Percentiles rank a stretch among this genome's conserved stretches.
Evolutionary conservation across 345 rosid genomes (phyloP).

Genomic region (Lepidium didymum): DNA sequence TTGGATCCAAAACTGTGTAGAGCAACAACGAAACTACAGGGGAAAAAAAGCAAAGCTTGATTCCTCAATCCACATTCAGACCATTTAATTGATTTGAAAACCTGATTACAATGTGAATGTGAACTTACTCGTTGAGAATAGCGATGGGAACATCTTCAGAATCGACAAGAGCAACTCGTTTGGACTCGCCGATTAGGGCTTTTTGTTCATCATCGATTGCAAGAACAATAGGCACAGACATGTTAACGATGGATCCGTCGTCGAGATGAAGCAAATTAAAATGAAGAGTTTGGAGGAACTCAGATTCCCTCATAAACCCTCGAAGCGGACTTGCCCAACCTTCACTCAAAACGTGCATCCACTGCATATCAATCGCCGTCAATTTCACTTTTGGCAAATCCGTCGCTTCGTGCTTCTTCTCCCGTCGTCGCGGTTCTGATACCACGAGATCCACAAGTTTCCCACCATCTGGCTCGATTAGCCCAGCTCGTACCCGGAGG

Average conservation of each 20-base stretch:
- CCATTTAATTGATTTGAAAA: not conserved
- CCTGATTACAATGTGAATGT: not conserved
- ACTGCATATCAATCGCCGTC: constrained; percentile 56
- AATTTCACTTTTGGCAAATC: constrained; percentile 53
- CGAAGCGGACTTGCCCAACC: constrained; percentile 95
- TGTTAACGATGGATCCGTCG: constrained; percentile 80
- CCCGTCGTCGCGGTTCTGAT: constrained; percentile 41
- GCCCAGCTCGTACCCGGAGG: constrained; percentile 29
- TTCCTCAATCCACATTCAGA: not conserved
- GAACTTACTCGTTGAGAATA: constrained; percentile 70
- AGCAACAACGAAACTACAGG: not conserved
- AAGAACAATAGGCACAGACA: constrained; percentile 92
- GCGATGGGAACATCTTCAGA: constrained; percentile 54
- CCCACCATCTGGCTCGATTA: constrained; percentile 92
- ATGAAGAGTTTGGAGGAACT: constrained; percentile 99
- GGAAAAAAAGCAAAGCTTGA: not conserved
- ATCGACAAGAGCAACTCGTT: constrained; percentile 67
- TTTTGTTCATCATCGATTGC: constrained; percentile 67
- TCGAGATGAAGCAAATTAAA: constrained; percentile 74
- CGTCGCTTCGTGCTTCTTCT: constrained; percentile 52
- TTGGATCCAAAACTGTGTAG: not conserved
- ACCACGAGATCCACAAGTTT: constrained; percentile 63
- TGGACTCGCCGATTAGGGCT: constrained; percentile 51
- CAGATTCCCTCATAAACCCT: constrained; percentile 94
- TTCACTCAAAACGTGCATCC: constrained; percentile 95